phyloP scores from a whole-genome alignment of 2,329 filamentous ascomycete species.

The Ophiostoma sp. region DNA sequence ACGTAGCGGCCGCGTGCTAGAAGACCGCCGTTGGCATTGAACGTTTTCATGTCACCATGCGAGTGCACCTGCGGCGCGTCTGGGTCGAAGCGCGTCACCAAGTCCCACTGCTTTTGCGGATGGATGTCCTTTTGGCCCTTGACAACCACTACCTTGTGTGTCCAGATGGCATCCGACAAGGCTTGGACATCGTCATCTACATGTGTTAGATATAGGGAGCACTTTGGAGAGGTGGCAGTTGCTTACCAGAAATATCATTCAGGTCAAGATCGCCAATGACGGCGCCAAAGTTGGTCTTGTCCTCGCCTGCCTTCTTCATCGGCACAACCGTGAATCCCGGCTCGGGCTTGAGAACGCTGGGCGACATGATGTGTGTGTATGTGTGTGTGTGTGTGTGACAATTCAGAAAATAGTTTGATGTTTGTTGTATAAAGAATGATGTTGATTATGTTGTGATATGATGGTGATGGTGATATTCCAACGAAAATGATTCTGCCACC shows the following conservation, averaged over 20 bases:
- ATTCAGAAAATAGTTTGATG: background rate
- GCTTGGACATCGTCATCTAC: slow-evolving; percentile 40
- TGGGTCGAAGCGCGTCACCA: slow-evolving; percentile 47
- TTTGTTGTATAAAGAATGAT: background rate
- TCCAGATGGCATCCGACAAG: slow-evolving; percentile 45
- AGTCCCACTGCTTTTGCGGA: slow-evolving; percentile 48
- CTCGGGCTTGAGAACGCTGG: slow-evolving; percentile 13
- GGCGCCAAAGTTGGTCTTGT: slow-evolving; percentile 44
- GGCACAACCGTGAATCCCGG: slow-evolving; percentile 43
- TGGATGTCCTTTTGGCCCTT: slow-evolving; percentile 45
- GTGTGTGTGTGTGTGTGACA: background rate
- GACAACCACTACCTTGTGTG: slow-evolving; percentile 46
- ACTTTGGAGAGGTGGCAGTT: no score
- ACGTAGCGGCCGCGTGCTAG: slow-evolving; percentile 31
- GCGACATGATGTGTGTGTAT: slow-evolving; percentile 10
- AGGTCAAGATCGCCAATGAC: slow-evolving; percentile 42
- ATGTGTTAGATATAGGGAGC: background rate
- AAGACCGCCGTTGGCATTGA: slow-evolving; percentile 44
- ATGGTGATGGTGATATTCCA: background rate
- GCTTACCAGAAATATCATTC: slow-evolving; percentile 38
- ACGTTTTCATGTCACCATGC: slow-evolving; percentile 44
- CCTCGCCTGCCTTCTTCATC: slow-evolving; percentile 34
- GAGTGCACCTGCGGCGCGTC: slow-evolving; percentile 44
- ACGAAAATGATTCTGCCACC: background rate
- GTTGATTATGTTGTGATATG: background rate